A percentile compares a stretch with the other conserved stretches of the same genome.
Evolutionary conservation across 2,329 filamentous ascomycete genomes (phyloP).

Genomic region (Scolecobasidium constrictum): DNA sequence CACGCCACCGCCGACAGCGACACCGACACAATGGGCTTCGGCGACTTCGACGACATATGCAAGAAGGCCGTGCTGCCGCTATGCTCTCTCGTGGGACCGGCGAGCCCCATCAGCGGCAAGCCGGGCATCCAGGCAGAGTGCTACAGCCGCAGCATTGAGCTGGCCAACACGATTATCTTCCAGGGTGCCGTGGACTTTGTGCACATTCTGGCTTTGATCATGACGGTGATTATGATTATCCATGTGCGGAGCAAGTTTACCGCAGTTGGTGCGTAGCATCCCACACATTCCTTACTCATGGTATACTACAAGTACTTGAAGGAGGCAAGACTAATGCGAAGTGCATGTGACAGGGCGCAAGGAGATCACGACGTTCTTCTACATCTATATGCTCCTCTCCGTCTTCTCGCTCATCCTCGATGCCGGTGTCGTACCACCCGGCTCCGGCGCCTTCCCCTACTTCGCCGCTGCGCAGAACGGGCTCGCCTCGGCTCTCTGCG

Average conservation of each 20-base stretch:
- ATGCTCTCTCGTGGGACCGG: slow-evolving; percentile 73
- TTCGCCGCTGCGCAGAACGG: slow-evolving; percentile 84
- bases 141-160: slow-evolving; percentile 87
- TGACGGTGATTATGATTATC: slow-evolving; percentile 96
- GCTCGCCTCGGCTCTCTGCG: slow-evolving; percentile 73
- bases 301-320: background rate
- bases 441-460: slow-evolving; percentile 72
- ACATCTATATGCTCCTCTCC: slow-evolving; percentile 85
- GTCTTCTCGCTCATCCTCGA: slow-evolving; percentile 84
- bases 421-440: slow-evolving; percentile 80
- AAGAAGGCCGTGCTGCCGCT: slow-evolving; percentile 73
- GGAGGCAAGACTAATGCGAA: background rate
- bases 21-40: slow-evolving; percentile 58
- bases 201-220: slow-evolving; percentile 80
- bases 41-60: slow-evolving; percentile 83
- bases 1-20: background rate
- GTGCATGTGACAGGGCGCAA: slow-evolving; percentile 42
- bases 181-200: slow-evolving; percentile 82
- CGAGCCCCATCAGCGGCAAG: slow-evolving; percentile 54
- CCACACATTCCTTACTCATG: background rate
- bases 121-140: slow-evolving; percentile 80
- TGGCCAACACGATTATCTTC: slow-evolving; percentile 98
- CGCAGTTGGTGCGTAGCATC: slow-evolving; percentile 63
- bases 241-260: slow-evolving; percentile 97
- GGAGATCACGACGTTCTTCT: slow-evolving; percentile 84